These are phyloP conservation scores for Spinacia oleracea DNA, from an alignment of 179 eudicot species.

Conservation along the genomic window DNA sequence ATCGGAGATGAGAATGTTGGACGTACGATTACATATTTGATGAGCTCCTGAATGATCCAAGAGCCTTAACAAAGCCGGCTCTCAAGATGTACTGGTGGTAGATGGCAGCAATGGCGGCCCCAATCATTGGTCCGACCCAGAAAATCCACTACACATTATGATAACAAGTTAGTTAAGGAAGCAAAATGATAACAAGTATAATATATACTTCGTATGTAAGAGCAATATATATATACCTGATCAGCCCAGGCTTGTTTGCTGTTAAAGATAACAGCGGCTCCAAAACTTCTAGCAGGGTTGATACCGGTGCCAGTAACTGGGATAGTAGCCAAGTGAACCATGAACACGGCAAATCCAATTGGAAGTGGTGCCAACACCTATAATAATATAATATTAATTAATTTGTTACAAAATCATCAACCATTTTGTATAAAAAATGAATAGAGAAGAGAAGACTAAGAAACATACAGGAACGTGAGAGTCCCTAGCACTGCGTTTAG, in stretches of 20 bases:
- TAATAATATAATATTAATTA: too few species aligned
- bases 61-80: conserved; percentile 48
- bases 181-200: neutral
- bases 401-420: conserved; percentile 1
- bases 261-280: conserved; percentile 61
- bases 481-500: conserved; percentile 64
- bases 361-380: conserved; percentile 70
- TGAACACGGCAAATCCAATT: conserved; percentile 68
- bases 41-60: conserved; percentile 57
- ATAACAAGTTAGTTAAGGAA: too few species aligned
- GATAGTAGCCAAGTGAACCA: conserved; percentile 72
- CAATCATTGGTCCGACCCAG: conserved; percentile 64
- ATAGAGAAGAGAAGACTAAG: neutral
- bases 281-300: conserved; percentile 68
- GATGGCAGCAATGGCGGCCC: conserved; percentile 61
- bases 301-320: conserved; percentile 68
- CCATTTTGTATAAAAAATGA: too few species aligned
- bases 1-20: neutral
- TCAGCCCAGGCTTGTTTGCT: conserved; percentile 51
- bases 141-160: conserved; percentile 51
- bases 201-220: too few species aligned
- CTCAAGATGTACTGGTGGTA: conserved; percentile 54
- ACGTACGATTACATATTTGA: conserved; percentile 25
- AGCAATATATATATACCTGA: conserved; percentile 34
- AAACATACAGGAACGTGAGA: conserved; percentile 64